Evolutionary conservation across 2,329 filamentous ascomycete species (phyloP), one percentile per base, ranked within the genome.

Genomic region (Paradendryphiella salina): DNA sequence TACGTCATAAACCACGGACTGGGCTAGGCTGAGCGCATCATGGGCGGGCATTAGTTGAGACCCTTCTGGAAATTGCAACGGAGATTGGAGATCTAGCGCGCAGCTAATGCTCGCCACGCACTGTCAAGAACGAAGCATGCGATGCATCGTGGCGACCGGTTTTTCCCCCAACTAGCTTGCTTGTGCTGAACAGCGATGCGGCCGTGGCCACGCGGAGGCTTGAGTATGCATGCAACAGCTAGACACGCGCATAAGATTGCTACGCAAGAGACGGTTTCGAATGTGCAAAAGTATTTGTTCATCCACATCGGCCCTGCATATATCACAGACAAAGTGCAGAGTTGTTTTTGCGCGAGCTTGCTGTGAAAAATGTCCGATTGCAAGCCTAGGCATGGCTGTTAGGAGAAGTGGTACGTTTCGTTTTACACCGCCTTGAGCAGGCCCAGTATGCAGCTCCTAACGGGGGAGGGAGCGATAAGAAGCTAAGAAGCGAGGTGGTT

Each of bases 401-500:
- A 9, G 23, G 23, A 44, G 26, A 18, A 20, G 42, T 40, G 35
- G 28, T 21, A 41, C 36, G 36, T 40, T 47, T 47, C 36, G 38
- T 23, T 46, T 28, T 36, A 36, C 50, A 54, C 42, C 40, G 48
- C 42, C 42, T 38, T 13, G 26, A 34, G 39, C 15, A 23, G n/a
- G 36, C 36, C 39, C 18, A 15, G 29, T 31, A 33, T 23, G 42
- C 20, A 42, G 21, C 18, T 33, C 35, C 32, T 20, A 47, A 45
- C 31, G 28, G 51, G 40, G 14, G 36, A 32, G 28, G 33, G 26
- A 42, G 49, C 31, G 48, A 50, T 35, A 34, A 36, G 29, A 41
- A 33, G 49, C 49, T 52, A 51, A 38, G 28, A 46, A 40, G 48
- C 50, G 42, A 40, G 32, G 38, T 50, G 51, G 43, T 42, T 48